Evolutionary conservation across 345 rosid genomes (phyloP).

Genomic region (Psidium guajava): DNA sequence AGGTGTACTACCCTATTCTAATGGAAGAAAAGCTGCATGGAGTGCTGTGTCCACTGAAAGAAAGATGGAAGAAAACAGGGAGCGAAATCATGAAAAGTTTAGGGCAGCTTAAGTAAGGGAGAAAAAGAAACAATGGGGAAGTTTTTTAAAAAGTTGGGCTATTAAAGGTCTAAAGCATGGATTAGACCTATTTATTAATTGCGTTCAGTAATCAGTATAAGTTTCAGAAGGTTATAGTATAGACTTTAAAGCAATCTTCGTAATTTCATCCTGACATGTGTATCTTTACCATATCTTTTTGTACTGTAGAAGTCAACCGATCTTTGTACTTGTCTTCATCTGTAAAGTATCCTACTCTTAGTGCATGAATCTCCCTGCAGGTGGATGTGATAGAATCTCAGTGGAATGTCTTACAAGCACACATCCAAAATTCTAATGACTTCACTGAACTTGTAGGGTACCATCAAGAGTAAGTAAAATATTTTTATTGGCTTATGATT

Average conservation of each 20-base stretch:
- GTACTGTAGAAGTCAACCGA: not conserved
- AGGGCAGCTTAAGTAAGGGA: not conserved
- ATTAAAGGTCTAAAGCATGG: not conserved
- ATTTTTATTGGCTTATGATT: not conserved
- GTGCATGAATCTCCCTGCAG: conserved; percentile 14
- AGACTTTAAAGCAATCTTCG: not conserved
- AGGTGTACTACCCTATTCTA: not conserved
- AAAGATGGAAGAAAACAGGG: not conserved
- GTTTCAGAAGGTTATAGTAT: not conserved
- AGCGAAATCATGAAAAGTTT: not conserved
- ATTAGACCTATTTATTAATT: not conserved
- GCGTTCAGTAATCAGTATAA: not conserved
- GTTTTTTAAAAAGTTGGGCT: not conserved
- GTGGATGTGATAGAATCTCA: conserved; percentile 99
- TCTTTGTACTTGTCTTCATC: not conserved
- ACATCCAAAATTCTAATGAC: conserved; percentile 76
- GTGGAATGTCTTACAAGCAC: conserved; percentile 90
- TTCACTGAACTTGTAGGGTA: conserved; percentile 91
- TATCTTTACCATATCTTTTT: not conserved
- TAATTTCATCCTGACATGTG: not conserved
- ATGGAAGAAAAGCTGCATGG: not conserved
- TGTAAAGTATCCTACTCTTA: not conserved
- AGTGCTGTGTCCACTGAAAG: not conserved
- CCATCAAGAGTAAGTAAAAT: conserved; percentile 79
- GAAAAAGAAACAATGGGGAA: not conserved